Evolutionary conservation across 208 protist species (phyloP), one percentile per base, ranked within the genome.

Genomic region (Trypanosoma caninum): DNA sequence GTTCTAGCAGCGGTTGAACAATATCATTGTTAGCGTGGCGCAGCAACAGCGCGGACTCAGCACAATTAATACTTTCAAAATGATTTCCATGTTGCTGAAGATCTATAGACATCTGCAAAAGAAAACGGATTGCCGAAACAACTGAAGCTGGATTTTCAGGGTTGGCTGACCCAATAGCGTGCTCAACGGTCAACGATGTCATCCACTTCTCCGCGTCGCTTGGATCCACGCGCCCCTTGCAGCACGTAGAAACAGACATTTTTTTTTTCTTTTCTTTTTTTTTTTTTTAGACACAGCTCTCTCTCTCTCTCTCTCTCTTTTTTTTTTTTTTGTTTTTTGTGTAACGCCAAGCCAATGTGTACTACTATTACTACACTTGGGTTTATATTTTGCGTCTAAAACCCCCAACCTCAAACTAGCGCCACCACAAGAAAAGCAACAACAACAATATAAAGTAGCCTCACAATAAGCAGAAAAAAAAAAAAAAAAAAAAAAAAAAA

Each of bases 81-180:
- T 78, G 51, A 65, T 95, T 95, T 6, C 81, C 84, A 16, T 91
- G 73, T 16, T 79, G 54, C 40, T 86, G 81, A 14, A 95, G 80
- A 34, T 65, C 63, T 7, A 58, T 37, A 11, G 79, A 51, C 74
- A 91, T 84, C 23, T 77, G 61, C 16, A 82, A 50, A 0, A 94
- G 59, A 59, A 94, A 94, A 34, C 65, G 67, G 13, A 89, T 47
- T 8, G 81, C 77, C 9, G 68, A 67, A 20, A 76, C 54, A 7
- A 70, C 55, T 10, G 65, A 70, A 1, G 37, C 20, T 11, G 65
- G 65, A 28, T 70, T 22, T 33, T 64, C 22, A 8, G 65, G 46
- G 47, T 64, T 55, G 9, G 41, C 44, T 2, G 31, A 30, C 27
- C 47, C 41, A 25, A 53, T 59, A 18, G 33, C 41, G n/a, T 50